Conservation (phyloP, 1,284 basidiomycete species). For the Sparassis latifolia region DNA sequence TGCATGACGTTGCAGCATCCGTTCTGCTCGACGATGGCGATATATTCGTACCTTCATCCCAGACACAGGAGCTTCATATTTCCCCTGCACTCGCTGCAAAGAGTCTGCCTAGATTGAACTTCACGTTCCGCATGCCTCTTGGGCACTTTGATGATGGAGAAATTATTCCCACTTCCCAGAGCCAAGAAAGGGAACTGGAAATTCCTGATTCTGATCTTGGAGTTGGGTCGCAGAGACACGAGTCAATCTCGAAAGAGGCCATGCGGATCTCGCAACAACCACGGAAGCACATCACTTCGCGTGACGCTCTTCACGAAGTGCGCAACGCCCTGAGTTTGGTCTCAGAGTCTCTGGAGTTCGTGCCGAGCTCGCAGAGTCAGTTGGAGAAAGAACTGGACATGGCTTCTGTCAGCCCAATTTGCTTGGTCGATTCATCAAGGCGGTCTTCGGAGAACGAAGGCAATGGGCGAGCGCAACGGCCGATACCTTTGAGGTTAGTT, state of each 20-base stretch:
- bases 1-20: too few species aligned
- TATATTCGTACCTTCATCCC: conserved; percentile 18
- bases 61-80: conserved; percentile 13
- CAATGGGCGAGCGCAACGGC: too few species aligned
- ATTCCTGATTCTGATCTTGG: neutral
- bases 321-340: neutral
- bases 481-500: too few species aligned
- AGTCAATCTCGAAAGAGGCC: neutral
- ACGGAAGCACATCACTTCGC: too few species aligned
- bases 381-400: conserved; percentile 6
- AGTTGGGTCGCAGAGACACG: neutral
- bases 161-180: conserved; percentile 20
- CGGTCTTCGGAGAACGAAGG: too few species aligned
- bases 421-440: too few species aligned
- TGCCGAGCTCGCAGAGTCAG: conserved; percentile 17
- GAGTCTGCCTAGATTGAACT: too few species aligned
- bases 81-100: too few species aligned
- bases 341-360: neutral
- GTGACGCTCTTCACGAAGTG: neutral
- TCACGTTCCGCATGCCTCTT: too few species aligned
- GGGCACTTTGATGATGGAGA: neutral
- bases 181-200: conserved; percentile 16
- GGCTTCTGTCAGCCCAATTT: too few species aligned
- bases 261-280: neutral
- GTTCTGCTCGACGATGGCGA: too few species aligned